These are phyloP conservation scores for Thalia dealbata DNA, from an alignment of 176 grass and related monocot species.

Conservation along the genomic window DNA sequence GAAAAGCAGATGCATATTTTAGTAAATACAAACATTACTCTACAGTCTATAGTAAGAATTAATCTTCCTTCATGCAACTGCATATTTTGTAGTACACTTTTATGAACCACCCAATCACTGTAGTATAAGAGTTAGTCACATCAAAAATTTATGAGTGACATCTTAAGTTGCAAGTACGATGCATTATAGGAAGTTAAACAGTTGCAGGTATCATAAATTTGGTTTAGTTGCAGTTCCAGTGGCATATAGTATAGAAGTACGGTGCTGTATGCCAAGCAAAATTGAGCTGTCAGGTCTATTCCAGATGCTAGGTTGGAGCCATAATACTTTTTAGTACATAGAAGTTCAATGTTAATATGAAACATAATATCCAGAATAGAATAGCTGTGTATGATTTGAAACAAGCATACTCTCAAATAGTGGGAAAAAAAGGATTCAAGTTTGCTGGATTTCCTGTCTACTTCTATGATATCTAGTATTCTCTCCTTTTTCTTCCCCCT, in stretches of 20 bases:
- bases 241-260: neutral
- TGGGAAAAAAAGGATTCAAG: neutral
- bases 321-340: no score
- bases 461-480: neutral
- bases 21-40: neutral
- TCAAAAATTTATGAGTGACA: no score
- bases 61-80: neutral
- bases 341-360: no score
- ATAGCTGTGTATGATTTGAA: no score
- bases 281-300: no score
- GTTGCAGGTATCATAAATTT: no score
- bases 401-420: neutral
- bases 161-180: no score
- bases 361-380: no score
- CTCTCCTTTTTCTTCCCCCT: neutral
- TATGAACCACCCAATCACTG: neutral
- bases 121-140: no score
- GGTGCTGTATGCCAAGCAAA: neutral
- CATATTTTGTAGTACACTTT: neutral
- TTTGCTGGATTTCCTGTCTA: neutral
- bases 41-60: neutral
- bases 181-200: no score
- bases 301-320: no score
- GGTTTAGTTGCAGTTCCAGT: neutral
- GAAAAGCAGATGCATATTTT: constrained; percentile 27